Evolutionary conservation across 768 basidiomycete species (phyloP).

Genomic region (Amanita phalloides): DNA sequence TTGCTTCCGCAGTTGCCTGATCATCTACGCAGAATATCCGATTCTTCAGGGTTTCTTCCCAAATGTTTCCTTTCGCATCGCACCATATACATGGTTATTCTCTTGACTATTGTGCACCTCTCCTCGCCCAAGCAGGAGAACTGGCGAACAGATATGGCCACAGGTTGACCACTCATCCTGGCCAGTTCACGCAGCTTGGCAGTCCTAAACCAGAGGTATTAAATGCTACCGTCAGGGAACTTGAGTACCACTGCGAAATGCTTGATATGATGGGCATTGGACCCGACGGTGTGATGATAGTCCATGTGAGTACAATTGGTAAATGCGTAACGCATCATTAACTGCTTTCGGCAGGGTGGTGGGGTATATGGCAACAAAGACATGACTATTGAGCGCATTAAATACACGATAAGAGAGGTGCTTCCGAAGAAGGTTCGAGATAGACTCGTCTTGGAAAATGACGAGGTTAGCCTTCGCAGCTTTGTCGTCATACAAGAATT

Average conservation of each 20-base stretch:
- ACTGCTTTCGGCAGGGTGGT: conserved; percentile 39
- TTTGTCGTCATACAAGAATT: neutral
- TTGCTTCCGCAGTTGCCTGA: neutral
- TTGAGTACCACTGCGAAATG: conserved; percentile 84
- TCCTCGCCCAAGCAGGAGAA: conserved; percentile 46
- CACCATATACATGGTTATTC: conserved; percentile 75
- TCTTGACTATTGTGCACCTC: conserved; percentile 56
- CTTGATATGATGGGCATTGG: conserved; percentile 76
- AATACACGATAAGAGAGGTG: conserved; percentile 48
- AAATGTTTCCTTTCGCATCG: conserved; percentile 90
- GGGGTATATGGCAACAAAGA: conserved; percentile 78
- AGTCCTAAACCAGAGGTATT: conserved; percentile 71
- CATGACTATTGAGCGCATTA: conserved; percentile 61
- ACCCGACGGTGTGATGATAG: conserved; percentile 79
- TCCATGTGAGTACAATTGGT: conserved; percentile 44
- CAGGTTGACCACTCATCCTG: conserved; percentile 80
- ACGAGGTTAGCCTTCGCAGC: conserved; percentile 51
- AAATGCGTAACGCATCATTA: neutral
- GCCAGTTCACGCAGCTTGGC: conserved; percentile 77
- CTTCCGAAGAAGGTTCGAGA: conserved; percentile 55
- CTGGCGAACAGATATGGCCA: conserved; percentile 65
- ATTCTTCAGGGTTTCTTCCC: conserved; percentile 85
- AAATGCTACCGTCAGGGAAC: conserved; percentile 64
- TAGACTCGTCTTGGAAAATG: conserved; percentile 86
- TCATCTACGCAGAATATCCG: conserved; percentile 45